Conservation (phyloP, 805 yeast genomes). For the Candida bentonensis region DNA sequence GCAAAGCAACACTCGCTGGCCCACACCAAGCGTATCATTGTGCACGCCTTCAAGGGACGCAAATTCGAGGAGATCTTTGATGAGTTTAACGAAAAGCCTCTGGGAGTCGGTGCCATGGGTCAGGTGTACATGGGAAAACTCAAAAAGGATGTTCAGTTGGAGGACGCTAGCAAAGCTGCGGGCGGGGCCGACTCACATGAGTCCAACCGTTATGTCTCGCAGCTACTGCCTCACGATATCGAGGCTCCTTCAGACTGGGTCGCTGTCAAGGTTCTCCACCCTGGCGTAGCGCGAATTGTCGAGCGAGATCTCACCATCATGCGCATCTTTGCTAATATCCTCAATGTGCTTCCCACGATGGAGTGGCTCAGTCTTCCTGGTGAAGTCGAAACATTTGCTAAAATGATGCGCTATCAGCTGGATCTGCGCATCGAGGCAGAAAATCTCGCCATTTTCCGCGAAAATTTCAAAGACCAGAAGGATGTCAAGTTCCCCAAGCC, state of each 20-base stretch:
- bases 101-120: constrained; percentile 98
- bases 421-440: constrained; percentile 83
- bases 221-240: neutral
- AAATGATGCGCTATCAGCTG: constrained; percentile 76
- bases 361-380: constrained; percentile 95
- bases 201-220: constrained; percentile 5
- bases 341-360: constrained; percentile 79
- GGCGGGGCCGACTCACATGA: neutral
- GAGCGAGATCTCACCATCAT: constrained; percentile 73
- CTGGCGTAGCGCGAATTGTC: constrained; percentile 58
- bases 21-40: constrained; percentile 44
- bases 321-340: constrained; percentile 58
- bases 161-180: constrained; percentile 6
- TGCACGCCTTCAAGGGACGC: constrained; percentile 41
- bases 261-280: constrained; percentile 89
- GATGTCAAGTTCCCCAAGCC: constrained; percentile 77
- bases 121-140: constrained; percentile 77
- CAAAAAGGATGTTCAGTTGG: constrained; percentile 8
- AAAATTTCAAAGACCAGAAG: constrained; percentile 42
- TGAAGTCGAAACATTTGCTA: constrained; percentile 79
- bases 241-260: constrained; percentile 31
- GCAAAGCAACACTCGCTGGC: constrained; percentile 58
- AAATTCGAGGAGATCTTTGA: constrained; percentile 66
- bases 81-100: constrained; percentile 57
- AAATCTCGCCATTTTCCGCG: constrained; percentile 57